A percentile compares a stretch with the other conserved stretches of the same genome.
Conservation (phyloP, 2,329 filamentous ascomycete species). For the Penicillium sp. region DNA sequence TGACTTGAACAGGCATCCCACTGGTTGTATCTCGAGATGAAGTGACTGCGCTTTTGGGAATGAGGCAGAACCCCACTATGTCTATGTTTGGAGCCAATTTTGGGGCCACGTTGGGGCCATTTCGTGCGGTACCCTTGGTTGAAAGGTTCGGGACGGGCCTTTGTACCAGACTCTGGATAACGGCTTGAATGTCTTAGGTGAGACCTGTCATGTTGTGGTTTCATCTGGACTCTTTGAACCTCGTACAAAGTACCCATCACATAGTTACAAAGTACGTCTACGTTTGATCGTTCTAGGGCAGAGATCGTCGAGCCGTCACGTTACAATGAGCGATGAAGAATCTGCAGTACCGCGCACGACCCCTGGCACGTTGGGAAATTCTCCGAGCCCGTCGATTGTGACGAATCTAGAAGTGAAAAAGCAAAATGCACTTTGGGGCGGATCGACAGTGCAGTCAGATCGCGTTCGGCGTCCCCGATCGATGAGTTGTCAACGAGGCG, state of each 20-base stretch:
- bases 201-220: not conserved
- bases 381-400: slow-evolving; percentile 10
- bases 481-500: slow-evolving; percentile 22
- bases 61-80: not conserved
- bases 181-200: slow-evolving; percentile 3
- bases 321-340: not conserved
- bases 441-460: slow-evolving; percentile 21
- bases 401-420: not conserved
- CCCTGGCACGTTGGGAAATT: slow-evolving; percentile 19
- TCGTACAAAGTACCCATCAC: not conserved
- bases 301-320: not conserved
- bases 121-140: not conserved
- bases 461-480: slow-evolving; percentile 25
- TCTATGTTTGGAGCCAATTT: not conserved
- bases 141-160: slow-evolving; percentile 30
- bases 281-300: not conserved
- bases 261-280: not conserved
- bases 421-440: slow-evolving; percentile 1
- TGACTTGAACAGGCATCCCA: not conserved
- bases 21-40: not conserved
- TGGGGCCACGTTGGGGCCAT: not conserved
- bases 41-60: not conserved
- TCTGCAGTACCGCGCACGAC: slow-evolving; percentile 2
- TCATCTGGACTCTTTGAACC: not conserved
- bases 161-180: slow-evolving; percentile 26